These are phyloP conservation scores for Pythium apleroticum DNA, from an alignment of 352 stramenopile genomes.

Conservation along the genomic window DNA sequence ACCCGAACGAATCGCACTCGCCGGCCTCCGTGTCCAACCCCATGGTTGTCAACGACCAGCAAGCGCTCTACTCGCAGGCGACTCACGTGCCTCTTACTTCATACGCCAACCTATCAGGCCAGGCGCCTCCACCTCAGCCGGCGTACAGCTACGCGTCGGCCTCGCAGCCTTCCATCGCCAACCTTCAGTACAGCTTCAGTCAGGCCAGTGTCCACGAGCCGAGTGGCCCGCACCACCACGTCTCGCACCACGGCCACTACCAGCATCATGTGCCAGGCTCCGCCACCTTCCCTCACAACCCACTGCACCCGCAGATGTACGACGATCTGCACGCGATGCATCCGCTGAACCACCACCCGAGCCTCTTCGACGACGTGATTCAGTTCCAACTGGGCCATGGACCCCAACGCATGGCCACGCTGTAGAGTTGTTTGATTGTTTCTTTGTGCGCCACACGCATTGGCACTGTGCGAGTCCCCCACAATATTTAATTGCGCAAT, in stretches of 20 bases:
- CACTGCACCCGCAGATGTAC: constrained; percentile 21
- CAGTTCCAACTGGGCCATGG: constrained; percentile 24
- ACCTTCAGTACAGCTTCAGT: constrained; percentile 24
- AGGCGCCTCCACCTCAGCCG: constrained; percentile 7
- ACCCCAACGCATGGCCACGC: constrained; percentile 6
- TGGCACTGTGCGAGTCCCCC: neutral
- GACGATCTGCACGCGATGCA: constrained; percentile 21
- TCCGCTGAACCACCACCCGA: constrained; percentile 9
- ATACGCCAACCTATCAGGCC: constrained; percentile 20
- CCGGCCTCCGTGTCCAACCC: constrained; percentile 22
- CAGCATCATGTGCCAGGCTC: constrained; percentile 6
- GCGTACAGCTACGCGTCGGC: constrained; percentile 13
- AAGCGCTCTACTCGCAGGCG: constrained; percentile 19
- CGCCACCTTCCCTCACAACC: constrained; percentile 3
- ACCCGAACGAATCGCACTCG: constrained; percentile 18
- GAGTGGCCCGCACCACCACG: neutral
- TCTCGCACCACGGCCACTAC: constrained; percentile 1
- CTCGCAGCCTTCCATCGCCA: constrained; percentile 24
- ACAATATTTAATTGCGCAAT: constrained; percentile 3
- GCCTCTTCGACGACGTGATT: constrained; percentile 27
- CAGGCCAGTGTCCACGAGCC: neutral
- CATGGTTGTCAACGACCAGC: constrained; percentile 10
- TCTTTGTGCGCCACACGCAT: no score
- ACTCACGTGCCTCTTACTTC: constrained; percentile 27
- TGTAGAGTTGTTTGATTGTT: neutral